Evolutionary conservation across 495 filamentous ascomycete genomes (phyloP).

Genomic region (Neurospora sp.): DNA sequence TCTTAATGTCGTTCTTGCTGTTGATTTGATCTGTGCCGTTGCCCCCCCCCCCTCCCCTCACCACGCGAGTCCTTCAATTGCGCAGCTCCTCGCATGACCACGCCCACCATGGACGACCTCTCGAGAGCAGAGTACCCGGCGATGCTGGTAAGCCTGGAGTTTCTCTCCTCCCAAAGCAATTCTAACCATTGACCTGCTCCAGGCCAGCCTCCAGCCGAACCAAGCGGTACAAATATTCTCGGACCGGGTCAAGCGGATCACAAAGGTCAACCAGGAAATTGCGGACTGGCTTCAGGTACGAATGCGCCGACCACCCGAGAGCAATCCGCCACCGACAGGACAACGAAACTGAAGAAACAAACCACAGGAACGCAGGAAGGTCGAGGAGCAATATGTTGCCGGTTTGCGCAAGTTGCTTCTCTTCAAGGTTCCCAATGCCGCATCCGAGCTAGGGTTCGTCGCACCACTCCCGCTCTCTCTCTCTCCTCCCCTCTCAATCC

Average conservation of each 20-base stretch:
- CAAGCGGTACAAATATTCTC: slow-evolving; percentile 78
- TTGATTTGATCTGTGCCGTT: neutral
- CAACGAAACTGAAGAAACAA: slow-evolving; percentile 16
- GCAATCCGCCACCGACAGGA: neutral
- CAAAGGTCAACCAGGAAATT: slow-evolving; percentile 79
- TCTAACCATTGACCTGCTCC: slow-evolving; percentile 1
- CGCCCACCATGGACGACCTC: slow-evolving; percentile 58
- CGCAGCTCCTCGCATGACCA: neutral
- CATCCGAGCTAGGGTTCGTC: slow-evolving; percentile 74
- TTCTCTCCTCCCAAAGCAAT: neutral
- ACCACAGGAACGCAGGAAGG: slow-evolving; percentile 76
- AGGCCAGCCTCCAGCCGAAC: slow-evolving; percentile 75
- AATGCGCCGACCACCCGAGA: slow-evolving; percentile 6
- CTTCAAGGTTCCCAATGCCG: slow-evolving; percentile 60
- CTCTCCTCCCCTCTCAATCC: slow-evolving; percentile 1
- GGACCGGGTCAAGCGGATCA: slow-evolving; percentile 81
- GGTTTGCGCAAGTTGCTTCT: slow-evolving; percentile 70
- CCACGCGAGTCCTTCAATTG: neutral
- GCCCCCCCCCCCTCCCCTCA: neutral
- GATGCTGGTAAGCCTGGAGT: slow-evolving; percentile 65
- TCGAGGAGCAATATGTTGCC: slow-evolving; percentile 85
- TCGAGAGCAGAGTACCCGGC: slow-evolving; percentile 90
- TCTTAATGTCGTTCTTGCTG: neutral
- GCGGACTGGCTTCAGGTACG: slow-evolving; percentile 95
- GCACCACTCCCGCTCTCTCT: neutral